Percentiles rank a stretch among this genome's conserved stretches.
phyloP scores from a whole-genome alignment of 768 basidiomycete genomes.

The Leccinum variicolor region DNA sequence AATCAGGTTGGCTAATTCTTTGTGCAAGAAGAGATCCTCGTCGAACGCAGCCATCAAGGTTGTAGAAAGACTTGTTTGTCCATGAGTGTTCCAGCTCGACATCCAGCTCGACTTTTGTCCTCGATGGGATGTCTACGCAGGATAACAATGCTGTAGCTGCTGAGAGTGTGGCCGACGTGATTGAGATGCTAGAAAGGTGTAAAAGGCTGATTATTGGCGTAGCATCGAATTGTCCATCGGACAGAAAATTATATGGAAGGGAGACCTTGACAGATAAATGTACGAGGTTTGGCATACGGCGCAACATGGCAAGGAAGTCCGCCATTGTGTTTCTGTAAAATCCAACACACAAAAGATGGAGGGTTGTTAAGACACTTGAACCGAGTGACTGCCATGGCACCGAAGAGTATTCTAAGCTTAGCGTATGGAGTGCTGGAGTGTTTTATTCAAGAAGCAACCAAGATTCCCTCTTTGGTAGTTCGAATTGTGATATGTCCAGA shows the following conservation, averaged over 20 bases:
- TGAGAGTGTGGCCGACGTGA: neutral
- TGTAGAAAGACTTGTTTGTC: too few relatives aligned
- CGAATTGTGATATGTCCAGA: neutral
- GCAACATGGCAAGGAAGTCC: neutral
- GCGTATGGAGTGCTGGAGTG: neutral
- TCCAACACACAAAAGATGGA: neutral
- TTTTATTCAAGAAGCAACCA: neutral
- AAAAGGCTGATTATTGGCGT: neutral
- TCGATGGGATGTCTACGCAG: neutral
- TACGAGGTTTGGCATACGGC: neutral
- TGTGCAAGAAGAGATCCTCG: neutral
- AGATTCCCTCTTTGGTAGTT: neutral
- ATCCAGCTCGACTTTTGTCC: too few relatives aligned
- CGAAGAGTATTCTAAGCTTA: too few relatives aligned
- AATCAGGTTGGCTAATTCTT: neutral
- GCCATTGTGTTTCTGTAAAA: neutral
- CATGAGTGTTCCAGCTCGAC: too few relatives aligned
- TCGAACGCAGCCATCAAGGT: fast-evolving
- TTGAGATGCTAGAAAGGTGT: neutral
- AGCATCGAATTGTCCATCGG: neutral
- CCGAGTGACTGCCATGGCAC: too few relatives aligned
- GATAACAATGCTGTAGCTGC: neutral
- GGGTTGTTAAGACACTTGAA: neutral
- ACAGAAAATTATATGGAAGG: neutral
- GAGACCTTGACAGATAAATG: neutral